Evolutionary conservation across 495 filamentous ascomycete species (phyloP).

Genomic region (Monascus purpureus): DNA sequence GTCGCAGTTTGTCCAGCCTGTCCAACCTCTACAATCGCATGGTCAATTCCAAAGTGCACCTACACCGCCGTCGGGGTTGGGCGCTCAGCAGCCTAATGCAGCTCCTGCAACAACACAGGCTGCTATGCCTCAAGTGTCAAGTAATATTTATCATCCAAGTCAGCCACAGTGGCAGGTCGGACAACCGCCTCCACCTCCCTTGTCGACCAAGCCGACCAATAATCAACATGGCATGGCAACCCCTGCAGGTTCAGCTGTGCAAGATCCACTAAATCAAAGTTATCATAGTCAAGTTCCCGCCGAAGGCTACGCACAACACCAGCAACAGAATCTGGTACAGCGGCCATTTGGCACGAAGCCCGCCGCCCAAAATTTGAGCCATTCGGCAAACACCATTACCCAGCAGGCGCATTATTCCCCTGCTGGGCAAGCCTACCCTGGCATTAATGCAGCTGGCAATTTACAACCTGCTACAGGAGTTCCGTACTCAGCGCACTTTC

Average conservation of each 20-base stretch:
- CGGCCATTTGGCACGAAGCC: not conserved
- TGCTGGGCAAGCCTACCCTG: not conserved
- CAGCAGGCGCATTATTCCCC: not conserved
- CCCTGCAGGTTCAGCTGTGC: not conserved
- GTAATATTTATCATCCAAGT: not conserved
- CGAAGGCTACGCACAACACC: not conserved
- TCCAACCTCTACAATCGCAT: not conserved
- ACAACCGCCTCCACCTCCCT: not conserved
- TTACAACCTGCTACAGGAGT: not conserved
- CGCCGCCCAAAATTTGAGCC: not conserved
- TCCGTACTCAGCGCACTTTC: not conserved
- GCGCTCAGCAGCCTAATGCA: not conserved
- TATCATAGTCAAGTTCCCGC: not conserved
- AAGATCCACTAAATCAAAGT: not conserved
- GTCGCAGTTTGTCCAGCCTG: not conserved
- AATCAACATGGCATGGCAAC: not conserved
- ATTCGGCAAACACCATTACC: not conserved
- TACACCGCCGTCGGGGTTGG: too few relatives aligned
- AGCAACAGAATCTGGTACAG: not conserved
- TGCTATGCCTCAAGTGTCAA: not conserved
- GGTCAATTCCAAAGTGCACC: too few relatives aligned
- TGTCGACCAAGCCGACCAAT: not conserved
- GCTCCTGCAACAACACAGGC: not conserved
- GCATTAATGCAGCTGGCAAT: not conserved
- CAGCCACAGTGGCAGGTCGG: slow-evolving; percentile 1